Base-by-base conservation (phyloP, 305 asterid species). In the Solanum hybrid region DNA sequence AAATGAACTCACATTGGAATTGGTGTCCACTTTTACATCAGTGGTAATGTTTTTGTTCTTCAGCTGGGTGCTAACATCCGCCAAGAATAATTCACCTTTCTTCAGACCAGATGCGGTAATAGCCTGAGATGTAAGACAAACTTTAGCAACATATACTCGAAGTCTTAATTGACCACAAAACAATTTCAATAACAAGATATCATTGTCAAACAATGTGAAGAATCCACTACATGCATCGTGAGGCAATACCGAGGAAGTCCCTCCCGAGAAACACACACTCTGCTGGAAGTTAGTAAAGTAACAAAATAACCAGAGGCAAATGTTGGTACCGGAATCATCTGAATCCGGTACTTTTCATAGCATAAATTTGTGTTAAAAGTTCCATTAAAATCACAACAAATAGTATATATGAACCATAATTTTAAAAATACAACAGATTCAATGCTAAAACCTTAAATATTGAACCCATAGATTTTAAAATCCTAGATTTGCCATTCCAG, bases 31-130 rank as follows among this genome's bases (percentile, higher is more conserved):
- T 92, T 93, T 94, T 38, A 94, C 78, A 88, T 93, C 95, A 77
- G 95, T 94, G 78, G 95, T 94, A 90, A 94, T 17, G 77, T 93
- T 94, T 86, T 93, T 93, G 94, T 92, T 90, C 93, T 93, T 94
- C 94, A 93, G 90, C 92, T 93, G 95, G 29, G 96, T 93, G 90
- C 87, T 94, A n/a, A 94, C 92, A 91, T 93, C 95, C 32, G 95
- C 96, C 89, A 94, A 84, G 85, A 94, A 94, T n/a, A 93, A 78
- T 29, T 93, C 96, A 78, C 95, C 95, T 90, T 93, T 94, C 93
- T 93, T 94, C 34, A 94, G 88, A 60, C 95, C 96, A 1, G 93
- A 40, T 64, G 95, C 91, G 78, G 94, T 93, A 86, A 94, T 93
- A 86, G 90, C 91, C 95, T 94, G 87, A 76, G 17, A 88, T 72